phyloP scores from a whole-genome alignment of 2,329 filamentous ascomycete genomes.

The Cryphonectria naterciae region DNA sequence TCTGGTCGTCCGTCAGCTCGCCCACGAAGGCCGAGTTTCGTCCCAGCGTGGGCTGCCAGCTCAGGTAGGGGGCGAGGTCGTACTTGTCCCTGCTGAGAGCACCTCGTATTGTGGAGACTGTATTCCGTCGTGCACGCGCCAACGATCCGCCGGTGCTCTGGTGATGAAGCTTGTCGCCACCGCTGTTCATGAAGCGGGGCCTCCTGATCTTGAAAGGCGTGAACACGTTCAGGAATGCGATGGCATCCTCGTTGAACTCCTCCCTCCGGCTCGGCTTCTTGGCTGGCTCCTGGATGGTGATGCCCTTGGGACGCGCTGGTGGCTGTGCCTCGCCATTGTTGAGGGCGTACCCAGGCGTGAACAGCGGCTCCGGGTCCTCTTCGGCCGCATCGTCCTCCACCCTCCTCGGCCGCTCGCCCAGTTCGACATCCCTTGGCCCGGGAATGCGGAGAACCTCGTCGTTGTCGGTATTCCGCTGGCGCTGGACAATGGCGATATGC shows the following conservation, averaged over 20 bases:
- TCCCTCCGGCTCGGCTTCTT: conserved; percentile 47
- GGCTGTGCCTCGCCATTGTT: conserved; percentile 30
- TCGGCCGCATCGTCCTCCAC: conserved; percentile 44
- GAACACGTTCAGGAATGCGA: conserved; percentile 40
- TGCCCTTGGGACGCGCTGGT: conserved; percentile 40
- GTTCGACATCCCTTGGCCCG: conserved; percentile 86
- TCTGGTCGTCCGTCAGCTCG: conserved; percentile 79
- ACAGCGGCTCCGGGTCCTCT: conserved; percentile 35
- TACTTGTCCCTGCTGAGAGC: conserved; percentile 58
- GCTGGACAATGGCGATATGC: conserved; percentile 86
- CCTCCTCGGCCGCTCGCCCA: conserved; percentile 70
- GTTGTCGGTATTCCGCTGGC: conserved; percentile 75
- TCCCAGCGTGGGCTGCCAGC: conserved; percentile 89
- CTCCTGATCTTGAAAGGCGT: conserved; percentile 38
- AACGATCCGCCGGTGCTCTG: conserved; percentile 39
- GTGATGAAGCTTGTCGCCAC: conserved; percentile 44
- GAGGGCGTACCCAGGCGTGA: not conserved
- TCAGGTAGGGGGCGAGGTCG: conserved; percentile 82
- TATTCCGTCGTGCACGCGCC: conserved; percentile 47
- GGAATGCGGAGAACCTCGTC: conserved; percentile 84
- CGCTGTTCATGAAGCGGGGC: conserved; percentile 39
- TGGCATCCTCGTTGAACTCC: conserved; percentile 48
- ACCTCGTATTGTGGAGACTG: conserved; percentile 62
- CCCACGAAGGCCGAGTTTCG: conserved; percentile 93
- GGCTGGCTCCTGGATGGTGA: conserved; percentile 70